A percentile compares a stretch with the other conserved stretches of the same genome.
Evolutionary conservation across 768 basidiomycete genomes (phyloP).

Genomic region (Pholiota microspora): DNA sequence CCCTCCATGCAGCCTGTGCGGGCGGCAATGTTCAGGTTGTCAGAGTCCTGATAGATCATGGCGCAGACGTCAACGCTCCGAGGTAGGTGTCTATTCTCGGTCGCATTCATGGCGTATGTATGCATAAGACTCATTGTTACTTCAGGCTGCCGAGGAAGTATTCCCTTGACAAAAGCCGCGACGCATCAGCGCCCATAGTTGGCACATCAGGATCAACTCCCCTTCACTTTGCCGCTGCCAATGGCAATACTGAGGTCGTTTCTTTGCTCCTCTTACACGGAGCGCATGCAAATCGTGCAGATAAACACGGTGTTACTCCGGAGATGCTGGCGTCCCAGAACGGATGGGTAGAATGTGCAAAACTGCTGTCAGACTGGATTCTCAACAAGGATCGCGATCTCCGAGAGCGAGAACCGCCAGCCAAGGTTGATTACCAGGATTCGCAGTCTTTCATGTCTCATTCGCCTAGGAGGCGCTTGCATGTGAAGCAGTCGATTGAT

Average conservation of each 20-base stretch:
- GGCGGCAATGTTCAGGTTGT: slow-evolving; percentile 90
- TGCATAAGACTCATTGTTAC: slow-evolving; percentile 10
- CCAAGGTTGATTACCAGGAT: slow-evolving; percentile 14
- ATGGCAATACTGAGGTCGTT: slow-evolving; percentile 81
- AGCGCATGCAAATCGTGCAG: slow-evolving; percentile 75
- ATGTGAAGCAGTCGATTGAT: slow-evolving; percentile 79
- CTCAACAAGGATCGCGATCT: slow-evolving; percentile 62
- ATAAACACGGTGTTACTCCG: slow-evolving; percentile 92
- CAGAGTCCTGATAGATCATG: slow-evolving; percentile 82
- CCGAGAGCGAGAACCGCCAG: slow-evolving; percentile 41
- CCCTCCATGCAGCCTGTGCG: slow-evolving; percentile 91
- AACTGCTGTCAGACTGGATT: slow-evolving; percentile 66
- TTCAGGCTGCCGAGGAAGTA: slow-evolving; percentile 71
- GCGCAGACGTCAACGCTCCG: slow-evolving; percentile 98
- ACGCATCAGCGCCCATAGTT: slow-evolving; percentile 66
- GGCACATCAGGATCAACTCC: slow-evolving; percentile 90
- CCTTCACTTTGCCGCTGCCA: slow-evolving; percentile 95
- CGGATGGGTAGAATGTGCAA: slow-evolving; percentile 77
- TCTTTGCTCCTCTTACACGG: slow-evolving; percentile 81
- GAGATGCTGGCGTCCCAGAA: slow-evolving; percentile 79
- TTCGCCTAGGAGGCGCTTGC: slow-evolving; percentile 40
- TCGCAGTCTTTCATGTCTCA: slow-evolving; percentile 20
- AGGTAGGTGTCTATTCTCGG: slow-evolving; percentile 47
- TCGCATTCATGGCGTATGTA: slow-evolving; percentile 4
- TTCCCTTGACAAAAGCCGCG: slow-evolving; percentile 65